These are phyloP conservation scores for Drechslerella coelobrocha DNA, from an alignment of 2,329 filamentous ascomycete species.

Conservation along the genomic window DNA sequence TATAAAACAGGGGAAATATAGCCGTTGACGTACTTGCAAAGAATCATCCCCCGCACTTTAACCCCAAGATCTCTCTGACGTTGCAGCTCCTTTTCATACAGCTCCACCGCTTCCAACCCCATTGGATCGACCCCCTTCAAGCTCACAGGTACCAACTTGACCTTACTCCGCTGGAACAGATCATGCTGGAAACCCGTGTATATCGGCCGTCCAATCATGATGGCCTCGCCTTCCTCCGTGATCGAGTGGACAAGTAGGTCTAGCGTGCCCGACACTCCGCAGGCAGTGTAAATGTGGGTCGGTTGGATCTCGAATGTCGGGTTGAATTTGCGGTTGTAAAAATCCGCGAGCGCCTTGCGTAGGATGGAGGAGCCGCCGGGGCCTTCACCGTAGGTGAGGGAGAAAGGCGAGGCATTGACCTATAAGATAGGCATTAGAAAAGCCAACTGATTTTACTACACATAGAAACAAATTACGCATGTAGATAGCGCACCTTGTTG, in stretches of 20 bases:
- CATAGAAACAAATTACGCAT: background rate
- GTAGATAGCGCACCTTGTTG: constrained; percentile 34
- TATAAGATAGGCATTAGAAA: background rate
- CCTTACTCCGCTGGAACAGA: constrained; percentile 37
- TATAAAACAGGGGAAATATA: too few species aligned
- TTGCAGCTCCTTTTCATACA: constrained; percentile 61
- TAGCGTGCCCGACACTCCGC: constrained; percentile 43
- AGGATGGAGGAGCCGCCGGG: constrained; percentile 43
- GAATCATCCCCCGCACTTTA: constrained; percentile 62
- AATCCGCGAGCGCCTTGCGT: constrained; percentile 39
- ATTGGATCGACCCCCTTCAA: constrained; percentile 62
- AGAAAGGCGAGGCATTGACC: constrained; percentile 31
- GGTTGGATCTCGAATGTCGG: constrained; percentile 45
- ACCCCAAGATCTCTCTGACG: constrained; percentile 58
- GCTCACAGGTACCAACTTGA: constrained; percentile 59
- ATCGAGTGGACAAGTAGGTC: constrained; percentile 50
- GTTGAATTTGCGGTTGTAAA: constrained; percentile 51
- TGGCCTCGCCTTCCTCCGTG: constrained; percentile 51
- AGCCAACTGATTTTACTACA: background rate
- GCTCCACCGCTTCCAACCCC: constrained; percentile 58
- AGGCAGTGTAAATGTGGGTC: constrained; percentile 41
- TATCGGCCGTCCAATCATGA: constrained; percentile 51
- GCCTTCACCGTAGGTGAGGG: constrained; percentile 50
- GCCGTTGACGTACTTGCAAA: constrained; percentile 58
- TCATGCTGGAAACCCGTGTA: constrained; percentile 51